Evolutionary conservation across 495 filamentous ascomycete genomes (phyloP), one percentile per base, ranked within the genome.

Genomic region (Penicillium argentinense): DNA sequence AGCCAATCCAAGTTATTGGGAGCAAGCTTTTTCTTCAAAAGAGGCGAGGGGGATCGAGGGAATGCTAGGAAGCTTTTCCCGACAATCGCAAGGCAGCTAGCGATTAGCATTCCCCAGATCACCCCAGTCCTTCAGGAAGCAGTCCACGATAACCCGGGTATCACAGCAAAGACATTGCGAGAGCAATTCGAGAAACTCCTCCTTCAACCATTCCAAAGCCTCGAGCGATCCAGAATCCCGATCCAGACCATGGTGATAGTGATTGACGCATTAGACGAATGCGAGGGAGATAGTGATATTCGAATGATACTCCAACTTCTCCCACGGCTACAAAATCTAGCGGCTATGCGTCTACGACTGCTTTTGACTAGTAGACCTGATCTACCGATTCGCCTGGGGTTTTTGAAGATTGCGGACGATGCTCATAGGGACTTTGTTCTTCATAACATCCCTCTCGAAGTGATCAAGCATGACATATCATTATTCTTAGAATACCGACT

Each of bases 251-350:
- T 63, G 5, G 42, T 71, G n/a, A 58, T 79, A 9, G 64, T 79
- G 12, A 56, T 82, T 22, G 76, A 82, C 49, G 77, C 77, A 39
- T 61, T 82, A 16, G 78, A 79, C 38, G 74, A 80, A 46, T 80
- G 73, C 47, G 70, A 71, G 1, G 14, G 48, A 4, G 67, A 76
- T 9, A 24, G 65, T 9, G 66, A 76, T 44, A 47, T 74, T 0
- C 47, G 41, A 49, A 39, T 27, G 8, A 60, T 80, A 22, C 56
- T 82, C 21, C 44, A 44, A 33, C 47, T 77, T 0, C 46, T 76
- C 1, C 28, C 54, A 7, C 41, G 43, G 26, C n/a, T 60, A 7
- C 42, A 54, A 19, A 34, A 62, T 4, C 9, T 39, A n/a, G 43
- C 30, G 9, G 41, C 39, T 0, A 14, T 66, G 8, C 16, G 43